Percentiles rank a stretch among this genome's conserved stretches.
These are phyloP conservation scores for Chrysopogon serrulatus DNA, from an alignment of 176 grass and related monocot genomes.

Conservation along the genomic window DNA sequence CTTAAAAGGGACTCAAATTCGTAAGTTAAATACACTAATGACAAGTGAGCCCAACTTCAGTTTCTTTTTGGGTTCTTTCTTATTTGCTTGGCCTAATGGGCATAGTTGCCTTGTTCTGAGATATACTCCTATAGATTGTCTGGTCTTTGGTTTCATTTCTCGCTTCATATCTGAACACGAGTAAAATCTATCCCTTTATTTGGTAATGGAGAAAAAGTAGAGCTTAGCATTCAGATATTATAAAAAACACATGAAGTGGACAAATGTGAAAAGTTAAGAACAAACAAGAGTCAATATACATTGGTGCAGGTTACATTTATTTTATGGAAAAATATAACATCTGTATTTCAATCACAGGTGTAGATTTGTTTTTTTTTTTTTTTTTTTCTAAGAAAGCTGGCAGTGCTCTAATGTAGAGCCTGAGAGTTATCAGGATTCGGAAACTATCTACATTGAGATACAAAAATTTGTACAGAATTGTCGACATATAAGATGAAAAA, in stretches of 20 bases:
- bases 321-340: background rate
- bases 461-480: background rate
- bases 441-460: background rate
- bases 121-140: background rate
- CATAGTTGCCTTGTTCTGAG: conserved; percentile 2
- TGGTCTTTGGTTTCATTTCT: background rate
- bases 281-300: background rate
- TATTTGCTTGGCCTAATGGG: conserved; percentile 17
- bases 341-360: background rate
- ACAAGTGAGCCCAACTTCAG: conserved; percentile 5
- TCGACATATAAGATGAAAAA: background rate
- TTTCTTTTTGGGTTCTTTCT: conserved; percentile 12
- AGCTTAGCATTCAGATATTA: background rate
- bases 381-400: background rate
- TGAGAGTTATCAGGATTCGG: background rate
- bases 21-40: conserved; percentile 45
- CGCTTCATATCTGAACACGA: background rate
- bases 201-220: background rate
- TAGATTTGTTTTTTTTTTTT: background rate
- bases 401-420: no score
- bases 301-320: background rate
- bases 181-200: background rate
- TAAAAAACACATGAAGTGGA: background rate
- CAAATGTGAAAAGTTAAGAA: conserved; percentile 8
- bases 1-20: conserved; percentile 60